Evolutionary conservation across 129 eudicot genomes (phyloP).

Genomic region (Pseudognaphalium luteoalbum): DNA sequence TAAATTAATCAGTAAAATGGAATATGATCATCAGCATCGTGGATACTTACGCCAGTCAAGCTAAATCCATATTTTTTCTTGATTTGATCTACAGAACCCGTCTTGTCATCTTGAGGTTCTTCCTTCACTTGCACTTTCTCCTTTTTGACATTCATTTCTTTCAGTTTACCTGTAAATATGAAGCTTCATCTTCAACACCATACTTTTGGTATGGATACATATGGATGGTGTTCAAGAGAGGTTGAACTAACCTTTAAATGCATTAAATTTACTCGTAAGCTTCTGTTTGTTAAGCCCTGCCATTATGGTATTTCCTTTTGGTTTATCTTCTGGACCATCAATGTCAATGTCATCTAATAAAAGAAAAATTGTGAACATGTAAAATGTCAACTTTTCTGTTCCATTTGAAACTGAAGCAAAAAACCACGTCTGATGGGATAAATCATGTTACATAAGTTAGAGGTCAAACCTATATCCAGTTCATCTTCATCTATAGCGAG

Average conservation of each 20-base stretch:
- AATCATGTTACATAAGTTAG: conserved; percentile 8
- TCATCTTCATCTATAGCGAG: conserved; percentile 35
- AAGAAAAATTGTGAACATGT: conserved; percentile 18
- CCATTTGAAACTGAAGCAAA: not conserved
- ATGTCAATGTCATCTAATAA: conserved; percentile 78
- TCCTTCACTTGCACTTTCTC: conserved; percentile 64
- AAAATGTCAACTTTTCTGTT: not conserved
- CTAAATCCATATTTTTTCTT: conserved; percentile 92
- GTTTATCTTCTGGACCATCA: conserved; percentile 72
- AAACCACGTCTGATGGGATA: not conserved
- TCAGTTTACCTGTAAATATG: conserved; percentile 61
- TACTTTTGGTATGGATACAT: not conserved
- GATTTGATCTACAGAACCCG: conserved; percentile 81
- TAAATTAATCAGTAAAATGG: not conserved
- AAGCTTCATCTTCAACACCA: conserved; percentile 2
- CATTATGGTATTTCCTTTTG: conserved; percentile 71
- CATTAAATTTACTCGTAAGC: conserved; percentile 69
- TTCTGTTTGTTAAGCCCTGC: conserved; percentile 71
- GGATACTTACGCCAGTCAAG: conserved; percentile 58
- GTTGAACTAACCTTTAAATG: conserved; percentile 66
- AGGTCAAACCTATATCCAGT: conserved; percentile 72
- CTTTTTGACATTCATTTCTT: conserved; percentile 62
- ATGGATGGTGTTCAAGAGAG: conserved; percentile 2
- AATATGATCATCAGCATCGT: not conserved
- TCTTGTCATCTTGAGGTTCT: conserved; percentile 61